Base-by-base conservation (phyloP, 495 filamentous ascomycete species). In the Xylaria sp. region DNA sequence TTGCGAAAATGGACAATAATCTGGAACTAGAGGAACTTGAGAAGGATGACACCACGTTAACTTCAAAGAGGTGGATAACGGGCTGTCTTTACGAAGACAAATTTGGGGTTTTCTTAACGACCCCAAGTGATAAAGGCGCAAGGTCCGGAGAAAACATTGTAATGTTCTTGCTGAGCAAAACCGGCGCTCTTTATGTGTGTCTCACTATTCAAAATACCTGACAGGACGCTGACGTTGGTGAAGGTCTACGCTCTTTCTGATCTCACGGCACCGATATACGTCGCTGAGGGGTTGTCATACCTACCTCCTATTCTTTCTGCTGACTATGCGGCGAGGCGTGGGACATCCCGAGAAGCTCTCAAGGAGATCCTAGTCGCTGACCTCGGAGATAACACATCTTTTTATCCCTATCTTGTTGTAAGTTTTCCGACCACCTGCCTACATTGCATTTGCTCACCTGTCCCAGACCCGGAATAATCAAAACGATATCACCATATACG, bases 11-110 rank as follows among this genome's bases (percentile, higher is more conserved):
- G 24, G 93, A 95, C 78, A 88, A 88, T 37, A 90, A 86, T 75
- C 90, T 93, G 26, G 96, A 98, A 65, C 82, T 99, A 33, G 96
- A 98, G 74, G 93, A 97, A 75, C 76, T 97, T 2, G 87, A 91
- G 41, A 82, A 87, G 65, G 80, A 83, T 48, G 89, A 91, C 41
- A 80, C 85, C 31, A 71, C 76, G 2, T 80, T 89, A 5, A 72
- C 88, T 11, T 79, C 80, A 5, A 88, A 83, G 21, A 92, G 91
- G 79, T 98, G 95, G 92, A 82, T 89, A 26, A 92, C 92, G 8
- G 93, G 90, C 44, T 95, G 90, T 77, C 81, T 98, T 3, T 98
- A 97, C 77, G 84, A 83, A 43, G 93, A 95, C 69, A 86, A 82
- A 50, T 80, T 80, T 19, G 87, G 88, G 15, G 72, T 85, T 19